phyloP scores from a whole-genome alignment of 768 basidiomycete species.

The Lactifluus echinatus region DNA sequence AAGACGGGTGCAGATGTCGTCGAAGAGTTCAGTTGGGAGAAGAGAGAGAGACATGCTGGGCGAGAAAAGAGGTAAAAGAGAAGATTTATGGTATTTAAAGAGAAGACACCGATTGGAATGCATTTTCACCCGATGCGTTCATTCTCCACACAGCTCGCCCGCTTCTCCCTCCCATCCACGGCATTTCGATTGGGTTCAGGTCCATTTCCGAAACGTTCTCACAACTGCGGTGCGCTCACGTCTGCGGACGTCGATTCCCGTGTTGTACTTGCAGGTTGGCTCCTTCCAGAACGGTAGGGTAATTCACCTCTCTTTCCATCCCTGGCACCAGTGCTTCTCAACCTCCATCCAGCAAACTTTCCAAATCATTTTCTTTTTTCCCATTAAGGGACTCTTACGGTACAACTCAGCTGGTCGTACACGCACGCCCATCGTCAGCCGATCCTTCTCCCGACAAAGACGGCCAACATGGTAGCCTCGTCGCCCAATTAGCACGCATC shows the following conservation, averaged over 20 bases:
- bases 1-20: conserved; percentile 35
- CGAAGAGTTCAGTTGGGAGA: conserved; percentile 58
- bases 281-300: conserved; percentile 83
- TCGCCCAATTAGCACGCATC: conserved; percentile 45
- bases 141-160: background rate
- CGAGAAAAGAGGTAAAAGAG: background rate
- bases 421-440: conserved; percentile 31
- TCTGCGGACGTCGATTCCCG: conserved; percentile 17
- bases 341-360: conserved; percentile 48
- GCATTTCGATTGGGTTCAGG: conserved; percentile 17
- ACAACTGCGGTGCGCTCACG: conserved; percentile 23
- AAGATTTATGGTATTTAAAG: too few species aligned
- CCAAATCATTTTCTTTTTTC: conserved; percentile 72
- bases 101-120: too few species aligned
- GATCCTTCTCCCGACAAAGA: conserved; percentile 9
- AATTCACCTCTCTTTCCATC: conserved; percentile 27
- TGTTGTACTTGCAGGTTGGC: conserved; percentile 75
- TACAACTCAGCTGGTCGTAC: conserved; percentile 68
- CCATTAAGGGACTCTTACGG: conserved; percentile 75
- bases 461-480: conserved; percentile 21
- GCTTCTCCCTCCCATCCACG: background rate
- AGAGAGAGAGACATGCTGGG: conserved; percentile 35
- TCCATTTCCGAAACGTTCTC: conserved; percentile 24
- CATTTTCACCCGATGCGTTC: too few species aligned
- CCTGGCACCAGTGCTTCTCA: conserved; percentile 26